Evolutionary conservation across 192 early-diverging fungal genomes (phyloP).

Genomic region (Coemansia sp.): DNA sequence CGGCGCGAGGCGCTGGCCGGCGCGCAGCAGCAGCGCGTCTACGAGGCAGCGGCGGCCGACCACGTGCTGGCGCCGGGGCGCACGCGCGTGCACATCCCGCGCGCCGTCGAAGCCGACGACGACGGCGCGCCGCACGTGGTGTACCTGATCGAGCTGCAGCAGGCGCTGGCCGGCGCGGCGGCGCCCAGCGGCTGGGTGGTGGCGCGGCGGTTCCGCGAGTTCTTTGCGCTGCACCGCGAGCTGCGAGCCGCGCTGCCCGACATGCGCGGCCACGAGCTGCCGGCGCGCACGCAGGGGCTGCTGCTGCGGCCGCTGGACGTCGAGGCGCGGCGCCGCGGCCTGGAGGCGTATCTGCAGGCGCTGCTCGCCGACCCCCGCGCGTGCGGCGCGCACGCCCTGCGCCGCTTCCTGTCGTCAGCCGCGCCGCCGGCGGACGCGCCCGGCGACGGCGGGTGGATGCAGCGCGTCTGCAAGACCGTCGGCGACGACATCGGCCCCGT

Average conservation of each 20-base stretch:
- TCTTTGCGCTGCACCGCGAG: constrained; percentile 73
- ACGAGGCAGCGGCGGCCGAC: constrained; percentile 58
- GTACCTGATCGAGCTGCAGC: constrained; percentile 69
- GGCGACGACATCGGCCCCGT: constrained; percentile 72
- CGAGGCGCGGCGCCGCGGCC: constrained; percentile 61
- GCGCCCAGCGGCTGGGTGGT: constrained; percentile 66
- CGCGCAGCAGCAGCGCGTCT: constrained; percentile 63
- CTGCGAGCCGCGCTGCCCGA: constrained; percentile 57
- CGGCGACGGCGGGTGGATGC: constrained; percentile 35
- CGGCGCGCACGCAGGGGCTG: constrained; percentile 56
- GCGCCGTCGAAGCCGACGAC: constrained; percentile 8
- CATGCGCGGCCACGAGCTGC: constrained; percentile 69
- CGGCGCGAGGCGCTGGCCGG: constrained; percentile 59
- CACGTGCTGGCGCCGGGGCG: constrained; percentile 60
- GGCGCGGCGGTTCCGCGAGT: constrained; percentile 81
- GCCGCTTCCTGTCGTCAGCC: constrained; percentile 65
- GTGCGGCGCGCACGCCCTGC: constrained; percentile 62
- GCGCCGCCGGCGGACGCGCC: constrained; percentile 17
- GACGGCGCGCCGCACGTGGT: constrained; percentile 19
- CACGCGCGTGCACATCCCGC: constrained; percentile 44
- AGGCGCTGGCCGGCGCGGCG: constrained; percentile 55
- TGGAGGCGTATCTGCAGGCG: constrained; percentile 73
- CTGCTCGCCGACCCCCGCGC: constrained; percentile 58
- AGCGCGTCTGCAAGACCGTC: constrained; percentile 71
- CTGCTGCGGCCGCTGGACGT: constrained; percentile 59